These are phyloP conservation scores for Suillus clintonianus DNA, from an alignment of 768 basidiomycete species.

Conservation along the genomic window DNA sequence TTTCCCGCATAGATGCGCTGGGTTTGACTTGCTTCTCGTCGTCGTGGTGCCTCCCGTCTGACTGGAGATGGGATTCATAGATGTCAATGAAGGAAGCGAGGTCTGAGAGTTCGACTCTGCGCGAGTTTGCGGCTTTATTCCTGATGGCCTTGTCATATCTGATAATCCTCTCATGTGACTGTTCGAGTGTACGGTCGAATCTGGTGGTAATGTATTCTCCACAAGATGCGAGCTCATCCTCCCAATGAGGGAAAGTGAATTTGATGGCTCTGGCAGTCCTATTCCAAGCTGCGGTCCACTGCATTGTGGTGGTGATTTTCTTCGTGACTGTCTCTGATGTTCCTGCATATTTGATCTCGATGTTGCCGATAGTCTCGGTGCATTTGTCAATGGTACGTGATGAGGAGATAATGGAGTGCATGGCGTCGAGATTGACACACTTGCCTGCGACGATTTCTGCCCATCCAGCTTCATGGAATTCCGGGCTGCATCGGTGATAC, in stretches of 20 bases:
- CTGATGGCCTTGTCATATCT: constrained; percentile 32
- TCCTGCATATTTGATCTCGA: too few species aligned
- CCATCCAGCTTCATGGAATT: too few species aligned
- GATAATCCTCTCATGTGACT: constrained; percentile 22
- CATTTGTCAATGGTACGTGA: too few species aligned
- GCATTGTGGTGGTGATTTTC: too few species aligned
- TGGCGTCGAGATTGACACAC: too few species aligned
- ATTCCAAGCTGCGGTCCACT: constrained; percentile 29
- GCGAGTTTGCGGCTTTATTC: constrained; percentile 18
- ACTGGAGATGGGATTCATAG: not conserved
- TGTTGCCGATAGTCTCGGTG: too few species aligned
- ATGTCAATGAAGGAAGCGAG: not conserved
- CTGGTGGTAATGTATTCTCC: constrained; percentile 21
- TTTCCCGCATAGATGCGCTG: not conserved
- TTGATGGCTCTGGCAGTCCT: constrained; percentile 11
- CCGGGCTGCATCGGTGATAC: too few species aligned
- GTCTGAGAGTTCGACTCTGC: too few species aligned
- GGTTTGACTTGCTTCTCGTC: not conserved
- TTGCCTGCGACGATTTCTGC: too few species aligned
- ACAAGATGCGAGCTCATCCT: constrained; percentile 27
- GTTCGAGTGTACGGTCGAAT: constrained; percentile 16
- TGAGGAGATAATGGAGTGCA: too few species aligned
- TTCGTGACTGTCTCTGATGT: too few species aligned
- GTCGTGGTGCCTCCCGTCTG: not conserved
- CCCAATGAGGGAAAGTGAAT: constrained; percentile 30